phyloP scores from a whole-genome alignment of 2,329 filamentous ascomycete genomes.

The Apiospora arundinis region DNA sequence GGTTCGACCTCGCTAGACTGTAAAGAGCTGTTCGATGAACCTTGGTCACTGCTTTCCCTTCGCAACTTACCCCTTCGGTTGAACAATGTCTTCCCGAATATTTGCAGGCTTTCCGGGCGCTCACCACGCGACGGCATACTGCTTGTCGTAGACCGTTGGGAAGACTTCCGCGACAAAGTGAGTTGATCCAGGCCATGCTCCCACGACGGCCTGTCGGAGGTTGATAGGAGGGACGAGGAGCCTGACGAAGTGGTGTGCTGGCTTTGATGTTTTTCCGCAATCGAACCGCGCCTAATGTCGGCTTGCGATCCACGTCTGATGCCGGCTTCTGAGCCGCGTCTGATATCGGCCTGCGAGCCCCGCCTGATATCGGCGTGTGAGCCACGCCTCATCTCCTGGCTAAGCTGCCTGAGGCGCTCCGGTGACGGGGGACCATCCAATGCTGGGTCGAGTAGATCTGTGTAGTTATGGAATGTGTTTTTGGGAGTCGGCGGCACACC shows the following conservation, averaged over 20 bases:
- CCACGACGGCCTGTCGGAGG: slow-evolving; percentile 55
- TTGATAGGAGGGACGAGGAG: slow-evolving; percentile 59
- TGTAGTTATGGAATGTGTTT: slow-evolving; percentile 30
- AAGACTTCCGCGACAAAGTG: slow-evolving; percentile 61
- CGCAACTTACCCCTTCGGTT: slow-evolving; percentile 58
- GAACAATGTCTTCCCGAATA: slow-evolving; percentile 66
- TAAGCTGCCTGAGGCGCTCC: slow-evolving; percentile 63
- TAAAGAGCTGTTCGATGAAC: slow-evolving; percentile 54
- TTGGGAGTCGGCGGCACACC: slow-evolving; percentile 23
- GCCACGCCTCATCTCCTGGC: slow-evolving; percentile 33
- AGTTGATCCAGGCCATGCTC: slow-evolving; percentile 56
- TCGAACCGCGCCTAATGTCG: slow-evolving; percentile 62
- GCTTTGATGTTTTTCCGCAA: slow-evolving; percentile 53
- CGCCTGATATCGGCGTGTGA: slow-evolving; percentile 47
- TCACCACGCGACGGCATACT: slow-evolving; percentile 61
- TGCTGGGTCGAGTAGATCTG: slow-evolving; percentile 61
- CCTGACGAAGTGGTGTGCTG: slow-evolving; percentile 60
- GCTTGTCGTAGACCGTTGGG: slow-evolving; percentile 60
- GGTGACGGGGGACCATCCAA: slow-evolving; percentile 68
- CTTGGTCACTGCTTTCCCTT: slow-evolving; percentile 57
- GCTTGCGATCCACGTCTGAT: slow-evolving; percentile 56
- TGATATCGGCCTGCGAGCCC: slow-evolving; percentile 46
- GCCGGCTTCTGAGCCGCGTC: slow-evolving; percentile 46
- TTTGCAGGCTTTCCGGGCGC: slow-evolving; percentile 64
- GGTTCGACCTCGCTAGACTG: slow-evolving; percentile 50